Conservation (phyloP, 768 basidiomycete species). For the Rhodotorula babjevae region DNA sequence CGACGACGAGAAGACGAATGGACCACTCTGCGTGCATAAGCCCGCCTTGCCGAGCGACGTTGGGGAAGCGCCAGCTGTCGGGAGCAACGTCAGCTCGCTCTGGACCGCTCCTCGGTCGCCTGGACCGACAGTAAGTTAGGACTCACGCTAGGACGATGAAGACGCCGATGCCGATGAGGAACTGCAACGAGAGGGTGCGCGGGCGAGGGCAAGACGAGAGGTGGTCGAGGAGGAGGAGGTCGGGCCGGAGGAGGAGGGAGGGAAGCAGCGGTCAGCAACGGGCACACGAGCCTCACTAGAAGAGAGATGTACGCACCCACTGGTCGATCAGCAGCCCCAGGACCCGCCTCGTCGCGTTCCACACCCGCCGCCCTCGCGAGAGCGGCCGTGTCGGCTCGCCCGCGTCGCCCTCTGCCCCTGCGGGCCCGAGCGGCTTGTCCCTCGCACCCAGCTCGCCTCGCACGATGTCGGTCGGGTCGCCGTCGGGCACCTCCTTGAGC, state of each 20-base stretch:
- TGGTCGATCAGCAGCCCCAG: conserved; percentile 5
- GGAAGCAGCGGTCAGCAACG: neutral
- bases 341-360: neutral
- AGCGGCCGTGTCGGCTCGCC: too few relatives aligned
- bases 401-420: neutral
- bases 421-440: neutral
- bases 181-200: neutral
- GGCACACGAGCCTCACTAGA: too few relatives aligned
- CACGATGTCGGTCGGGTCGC: neutral
- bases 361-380: neutral
- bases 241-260: neutral
- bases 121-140: too few relatives aligned
- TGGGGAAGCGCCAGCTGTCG: conserved; percentile 38
- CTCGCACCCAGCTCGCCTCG: neutral
- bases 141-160: conserved; percentile 8
- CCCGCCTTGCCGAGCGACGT: conserved; percentile 43
- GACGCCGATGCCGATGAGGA: conserved; percentile 27
- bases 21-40: conserved; percentile 41
- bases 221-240: neutral
- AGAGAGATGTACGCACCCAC: neutral
- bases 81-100: neutral
- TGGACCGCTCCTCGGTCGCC: neutral
- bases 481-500: neutral
- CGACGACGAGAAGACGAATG: conserved; percentile 44
- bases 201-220: neutral